Evolutionary conservation across 1,284 basidiomycete genomes (phyloP).

Genomic region (Tylopilus sp.): DNA sequence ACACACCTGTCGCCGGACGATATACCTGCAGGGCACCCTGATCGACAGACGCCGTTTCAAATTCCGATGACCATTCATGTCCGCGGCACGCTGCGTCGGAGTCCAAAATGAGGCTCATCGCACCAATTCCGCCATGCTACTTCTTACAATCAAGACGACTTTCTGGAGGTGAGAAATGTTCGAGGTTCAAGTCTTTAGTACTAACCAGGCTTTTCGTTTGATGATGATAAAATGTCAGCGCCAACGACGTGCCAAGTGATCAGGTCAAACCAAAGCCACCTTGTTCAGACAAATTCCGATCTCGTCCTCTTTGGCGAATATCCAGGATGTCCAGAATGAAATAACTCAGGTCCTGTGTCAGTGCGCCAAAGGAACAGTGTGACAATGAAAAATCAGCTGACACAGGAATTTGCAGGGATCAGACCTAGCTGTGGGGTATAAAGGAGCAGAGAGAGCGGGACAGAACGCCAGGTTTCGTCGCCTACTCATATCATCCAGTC

Average conservation of each 20-base stretch:
- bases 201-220: background rate
- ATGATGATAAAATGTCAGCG: background rate
- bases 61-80: background rate
- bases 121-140: too few relatives aligned
- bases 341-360: background rate
- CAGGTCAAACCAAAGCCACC: background rate
- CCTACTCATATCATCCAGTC: conserved; percentile 3
- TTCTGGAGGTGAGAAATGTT: too few relatives aligned
- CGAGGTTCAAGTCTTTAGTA: too few relatives aligned
- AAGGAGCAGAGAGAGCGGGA: background rate
- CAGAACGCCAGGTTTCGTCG: background rate
- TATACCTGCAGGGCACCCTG: too few relatives aligned
- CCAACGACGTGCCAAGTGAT: background rate
- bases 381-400: background rate
- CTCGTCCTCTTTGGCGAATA: background rate
- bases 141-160: background rate
- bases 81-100: background rate
- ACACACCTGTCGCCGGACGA: background rate
- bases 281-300: background rate
- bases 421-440: conserved; percentile 4
- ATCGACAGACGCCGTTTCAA: background rate
- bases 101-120: too few relatives aligned
- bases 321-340: background rate
- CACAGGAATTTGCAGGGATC: conserved; percentile 4
- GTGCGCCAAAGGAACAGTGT: background rate